phyloP scores from a whole-genome alignment of 1,284 basidiomycete species.

The Exsudoporus floridanus region DNA sequence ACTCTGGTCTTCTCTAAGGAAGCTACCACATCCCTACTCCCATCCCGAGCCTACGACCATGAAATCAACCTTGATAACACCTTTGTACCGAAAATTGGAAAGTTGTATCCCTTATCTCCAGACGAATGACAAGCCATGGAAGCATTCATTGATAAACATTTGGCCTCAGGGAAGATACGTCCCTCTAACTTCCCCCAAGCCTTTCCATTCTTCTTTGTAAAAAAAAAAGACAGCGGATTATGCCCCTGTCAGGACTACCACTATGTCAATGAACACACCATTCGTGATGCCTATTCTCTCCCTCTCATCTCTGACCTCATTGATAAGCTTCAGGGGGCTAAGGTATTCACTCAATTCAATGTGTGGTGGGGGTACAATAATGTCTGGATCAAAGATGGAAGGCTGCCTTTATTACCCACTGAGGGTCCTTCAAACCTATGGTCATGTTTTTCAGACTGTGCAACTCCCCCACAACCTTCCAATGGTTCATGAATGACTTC shows the following conservation, averaged over 20 bases:
- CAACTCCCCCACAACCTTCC: slow-evolving; percentile 28
- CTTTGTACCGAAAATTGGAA: too few relatives aligned
- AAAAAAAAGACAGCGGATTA: too few relatives aligned
- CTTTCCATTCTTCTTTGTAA: too few relatives aligned
- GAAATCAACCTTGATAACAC: not conserved
- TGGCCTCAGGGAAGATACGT: too few relatives aligned
- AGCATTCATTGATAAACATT: not conserved
- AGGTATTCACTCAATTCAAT: slow-evolving; percentile 23
- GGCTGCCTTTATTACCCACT: not conserved
- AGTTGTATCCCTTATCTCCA: too few relatives aligned
- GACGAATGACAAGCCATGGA: too few relatives aligned
- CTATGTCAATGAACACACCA: not conserved
- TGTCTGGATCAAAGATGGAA: too few relatives aligned
- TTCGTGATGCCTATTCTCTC: slow-evolving; percentile 2
- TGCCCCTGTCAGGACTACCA: too few relatives aligned
- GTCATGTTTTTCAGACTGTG: slow-evolving; percentile 41
- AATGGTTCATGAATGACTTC: slow-evolving; percentile 15
- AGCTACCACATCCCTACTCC: not conserved
- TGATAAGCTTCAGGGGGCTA: slow-evolving; percentile 22
- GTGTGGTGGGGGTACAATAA: not conserved
- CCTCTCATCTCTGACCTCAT: slow-evolving; percentile 35
- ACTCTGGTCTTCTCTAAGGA: too few relatives aligned
- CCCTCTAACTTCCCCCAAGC: not conserved
- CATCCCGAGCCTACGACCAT: not conserved
- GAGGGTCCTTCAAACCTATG: slow-evolving; percentile 25